Evolutionary conservation across 371 early-diverging fungal species (phyloP).

Genomic region (Circinella minor): DNA sequence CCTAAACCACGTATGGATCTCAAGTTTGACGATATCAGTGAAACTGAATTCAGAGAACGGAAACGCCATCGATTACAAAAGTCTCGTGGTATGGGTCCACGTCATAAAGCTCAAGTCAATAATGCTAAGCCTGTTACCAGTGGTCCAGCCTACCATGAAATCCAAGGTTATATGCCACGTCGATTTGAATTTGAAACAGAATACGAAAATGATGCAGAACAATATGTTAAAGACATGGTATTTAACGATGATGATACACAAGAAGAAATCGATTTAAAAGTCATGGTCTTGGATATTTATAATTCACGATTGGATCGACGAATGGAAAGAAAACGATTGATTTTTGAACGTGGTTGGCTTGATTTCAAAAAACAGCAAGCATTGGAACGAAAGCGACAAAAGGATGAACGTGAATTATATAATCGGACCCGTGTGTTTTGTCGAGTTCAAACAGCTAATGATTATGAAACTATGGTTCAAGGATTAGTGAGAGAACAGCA

Average conservation of each 20-base stretch:
- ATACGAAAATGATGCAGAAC: conserved; percentile 96
- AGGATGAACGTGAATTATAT: conserved; percentile 85
- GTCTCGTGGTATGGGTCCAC: conserved; percentile 40
- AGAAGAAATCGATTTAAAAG: conserved; percentile 90
- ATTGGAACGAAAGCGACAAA: conserved; percentile 78
- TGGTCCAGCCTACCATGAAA: conserved; percentile 94
- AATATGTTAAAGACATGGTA: conserved; percentile 89
- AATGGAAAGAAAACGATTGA: conserved; percentile 82
- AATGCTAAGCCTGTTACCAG: conserved; percentile 72
- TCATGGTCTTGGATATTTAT: conserved; percentile 93
- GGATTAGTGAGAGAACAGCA: conserved; percentile 81
- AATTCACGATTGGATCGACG: conserved; percentile 87
- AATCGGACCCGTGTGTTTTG: conserved; percentile 87
- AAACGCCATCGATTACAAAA: conserved; percentile 46
- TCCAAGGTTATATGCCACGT: conserved; percentile 97
- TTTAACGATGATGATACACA: conserved; percentile 87
- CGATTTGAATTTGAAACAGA: conserved; percentile 98
- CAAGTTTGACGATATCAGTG: conserved; percentile 43
- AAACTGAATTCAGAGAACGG: conserved; percentile 46
- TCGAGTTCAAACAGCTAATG: conserved; percentile 82
- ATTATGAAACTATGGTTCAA: conserved; percentile 82
- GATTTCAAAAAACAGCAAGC: conserved; percentile 85
- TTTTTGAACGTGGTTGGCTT: conserved; percentile 85
- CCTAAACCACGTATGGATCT: conserved; percentile 76
- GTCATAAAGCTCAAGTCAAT: conserved; percentile 33